These are phyloP conservation scores for Loxodes magnus DNA, from an alignment of 73 alveolate genomes.

Conservation along the genomic window DNA sequence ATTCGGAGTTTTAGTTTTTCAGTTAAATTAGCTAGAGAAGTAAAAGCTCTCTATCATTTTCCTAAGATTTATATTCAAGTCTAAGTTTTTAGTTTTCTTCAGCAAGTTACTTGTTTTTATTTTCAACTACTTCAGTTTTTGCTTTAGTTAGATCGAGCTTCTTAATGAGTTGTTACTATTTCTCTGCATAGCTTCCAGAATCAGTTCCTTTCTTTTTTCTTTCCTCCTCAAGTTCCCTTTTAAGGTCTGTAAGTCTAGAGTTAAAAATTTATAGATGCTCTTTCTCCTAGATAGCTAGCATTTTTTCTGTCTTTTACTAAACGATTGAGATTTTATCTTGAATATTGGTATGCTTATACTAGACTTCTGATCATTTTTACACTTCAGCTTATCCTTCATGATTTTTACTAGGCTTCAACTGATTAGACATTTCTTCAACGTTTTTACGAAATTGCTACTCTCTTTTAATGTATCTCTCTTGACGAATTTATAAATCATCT, in stretches of 20 bases:
- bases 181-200: conserved; percentile 2
- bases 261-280: conserved; percentile 43
- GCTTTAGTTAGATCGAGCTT: conserved; percentile 36
- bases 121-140: conserved; percentile 48
- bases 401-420: too few species aligned
- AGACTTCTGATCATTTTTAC: too few species aligned
- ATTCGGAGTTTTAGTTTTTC: conserved; percentile 44
- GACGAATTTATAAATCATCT: too few species aligned
- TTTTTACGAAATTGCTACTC: too few species aligned
- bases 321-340: conserved; percentile 36
- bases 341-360: conserved; percentile 24
- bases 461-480: too few species aligned
- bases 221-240: conserved; percentile 38
- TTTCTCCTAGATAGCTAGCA: conserved; percentile 45
- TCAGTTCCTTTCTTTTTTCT: conserved; percentile 45
- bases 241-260: background rate
- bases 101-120: conserved; percentile 38
- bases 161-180: background rate
- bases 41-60: conserved; percentile 44
- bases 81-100: conserved; percentile 51
- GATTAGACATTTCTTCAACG: too few species aligned
- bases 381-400: too few species aligned
- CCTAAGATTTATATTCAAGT: conserved; percentile 41
- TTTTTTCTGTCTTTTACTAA: conserved; percentile 36
- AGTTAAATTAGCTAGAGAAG: conserved; percentile 35